Conservation (phyloP, 192 early-diverging fungal species). For the Thamnidium elegans region DNA sequence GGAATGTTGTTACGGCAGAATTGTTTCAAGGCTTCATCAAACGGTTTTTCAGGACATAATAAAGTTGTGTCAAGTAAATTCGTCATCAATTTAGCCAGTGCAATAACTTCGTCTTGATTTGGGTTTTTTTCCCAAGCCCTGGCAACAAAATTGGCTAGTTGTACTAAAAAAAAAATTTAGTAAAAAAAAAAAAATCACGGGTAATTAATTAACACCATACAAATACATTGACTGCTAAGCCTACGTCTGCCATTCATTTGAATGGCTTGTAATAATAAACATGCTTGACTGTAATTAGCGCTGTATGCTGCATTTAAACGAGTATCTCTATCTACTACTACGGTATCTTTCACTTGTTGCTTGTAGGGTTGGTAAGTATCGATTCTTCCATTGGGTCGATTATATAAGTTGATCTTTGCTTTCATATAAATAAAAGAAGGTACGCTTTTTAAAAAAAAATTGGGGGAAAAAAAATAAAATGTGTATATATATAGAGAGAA, state of each 20-base stretch:
- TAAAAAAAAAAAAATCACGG: not conserved
- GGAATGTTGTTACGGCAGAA: constrained; percentile 25
- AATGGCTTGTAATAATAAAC: constrained; percentile 17
- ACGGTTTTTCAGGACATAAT: constrained; percentile 3
- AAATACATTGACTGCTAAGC: constrained; percentile 5
- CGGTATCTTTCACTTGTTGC: not conserved
- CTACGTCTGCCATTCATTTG: constrained; percentile 13
- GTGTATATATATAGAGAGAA: not conserved
- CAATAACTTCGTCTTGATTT: not conserved
- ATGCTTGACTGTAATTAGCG: constrained; percentile 16
- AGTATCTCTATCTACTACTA: not conserved
- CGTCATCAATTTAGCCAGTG: constrained; percentile 18
- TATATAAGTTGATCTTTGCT: constrained; percentile 11
- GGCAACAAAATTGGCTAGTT: constrained; percentile 23
- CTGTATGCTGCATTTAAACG: not conserved
- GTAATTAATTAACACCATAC: constrained; percentile 6
- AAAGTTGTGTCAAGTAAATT: constrained; percentile 27
- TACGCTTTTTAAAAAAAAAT: not conserved
- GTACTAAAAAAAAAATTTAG: constrained; percentile 9
- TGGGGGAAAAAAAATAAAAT: not conserved
- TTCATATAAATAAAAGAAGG: constrained; percentile 4
- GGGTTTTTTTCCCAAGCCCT: constrained; percentile 21
- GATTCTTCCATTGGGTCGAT: constrained; percentile 1
- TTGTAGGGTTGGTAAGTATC: constrained; percentile 5
- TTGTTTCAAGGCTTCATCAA: constrained; percentile 21